These are phyloP conservation scores for Salpingoeca rosetta DNA, from an alignment of 78 protist species.

Conservation along the genomic window DNA sequence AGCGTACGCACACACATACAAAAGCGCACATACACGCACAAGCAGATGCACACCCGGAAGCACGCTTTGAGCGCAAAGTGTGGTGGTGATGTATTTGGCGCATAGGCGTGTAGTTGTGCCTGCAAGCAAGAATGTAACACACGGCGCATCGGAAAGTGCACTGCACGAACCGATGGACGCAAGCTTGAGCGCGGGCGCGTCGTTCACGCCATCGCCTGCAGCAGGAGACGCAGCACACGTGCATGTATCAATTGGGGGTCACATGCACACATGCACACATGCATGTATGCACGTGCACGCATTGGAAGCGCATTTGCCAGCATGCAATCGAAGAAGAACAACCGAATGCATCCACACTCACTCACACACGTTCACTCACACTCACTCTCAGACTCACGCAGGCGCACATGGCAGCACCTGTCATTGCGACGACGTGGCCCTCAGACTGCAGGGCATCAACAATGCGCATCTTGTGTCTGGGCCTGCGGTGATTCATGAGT, in stretches of 20 bases:
- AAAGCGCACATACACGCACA: slow-evolving; percentile 52
- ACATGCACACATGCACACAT: background rate
- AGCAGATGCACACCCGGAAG: too few species aligned
- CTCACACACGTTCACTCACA: background rate
- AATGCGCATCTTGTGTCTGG: slow-evolving; percentile 34
- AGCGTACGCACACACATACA: background rate
- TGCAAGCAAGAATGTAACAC: too few species aligned
- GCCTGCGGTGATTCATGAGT: too few species aligned
- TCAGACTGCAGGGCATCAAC: slow-evolving; percentile 11
- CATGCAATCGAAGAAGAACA: too few species aligned
- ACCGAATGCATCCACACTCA: background rate
- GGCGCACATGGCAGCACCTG: background rate
- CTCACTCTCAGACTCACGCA: too few species aligned
- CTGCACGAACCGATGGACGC: slow-evolving; percentile 84
- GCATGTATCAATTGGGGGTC: background rate
- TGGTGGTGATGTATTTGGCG: too few species aligned
- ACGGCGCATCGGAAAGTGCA: too few species aligned
- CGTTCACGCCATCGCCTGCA: slow-evolving; percentile 85
- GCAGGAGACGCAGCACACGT: too few species aligned
- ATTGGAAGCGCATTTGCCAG: too few species aligned
- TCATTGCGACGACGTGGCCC: slow-evolving; percentile 44
- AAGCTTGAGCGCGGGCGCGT: slow-evolving; percentile 58
- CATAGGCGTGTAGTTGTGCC: too few species aligned
- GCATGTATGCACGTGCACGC: too few species aligned
- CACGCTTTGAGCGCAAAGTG: too few species aligned